Base-by-base conservation (phyloP, 805 yeast genomes). In the Naumovozyma castellii region DNA sequence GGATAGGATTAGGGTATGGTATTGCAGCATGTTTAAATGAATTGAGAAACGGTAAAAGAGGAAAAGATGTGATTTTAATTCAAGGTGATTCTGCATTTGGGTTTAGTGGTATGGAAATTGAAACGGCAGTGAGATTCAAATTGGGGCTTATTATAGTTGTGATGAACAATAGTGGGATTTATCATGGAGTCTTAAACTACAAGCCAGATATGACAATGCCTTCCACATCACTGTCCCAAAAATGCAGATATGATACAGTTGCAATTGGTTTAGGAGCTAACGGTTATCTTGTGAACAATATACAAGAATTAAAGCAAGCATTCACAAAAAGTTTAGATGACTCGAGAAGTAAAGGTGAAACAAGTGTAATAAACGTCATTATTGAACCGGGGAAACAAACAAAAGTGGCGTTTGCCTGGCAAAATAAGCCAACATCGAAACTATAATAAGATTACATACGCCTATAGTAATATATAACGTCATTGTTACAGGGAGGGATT, bases 11-110 rank as follows among this genome's bases (percentile, higher is more conserved):
- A 14, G 84, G 85, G 0, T 80, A 80, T 50, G 80, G 82, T 1
- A 72, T 80, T 44, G 77, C 84, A 0, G 72, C 84, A 2, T 12
- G 32, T 12, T 5, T 29, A 29, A 12, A 6, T n/a, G 14, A 76
- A 74, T 46, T 59, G 59, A 1, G 66, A 73, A 0, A 17, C 4
- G 35, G 25, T 12, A 42, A 61, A 10, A 76, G 75, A 1, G 50
- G 59, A 0, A 61, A 66, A 33, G 56, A 62, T 4, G 76, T 78
- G 0, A 57, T 81, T 3, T 74, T 80, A 5, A 74, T 80, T 22
- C 81, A 78, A 54, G 88, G 87, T 5, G 87, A 81, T 54, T 80
- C 87, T 1, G 87, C 87, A 2, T 78, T 80, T 62, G 87, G 87
- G 2, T 80, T 80, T 51, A 75, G 82, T 4, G 84, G 76, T 0